These are phyloP conservation scores for Dysphania ambrosioides DNA, from an alignment of 148 eudicot species.

Conservation along the genomic window DNA sequence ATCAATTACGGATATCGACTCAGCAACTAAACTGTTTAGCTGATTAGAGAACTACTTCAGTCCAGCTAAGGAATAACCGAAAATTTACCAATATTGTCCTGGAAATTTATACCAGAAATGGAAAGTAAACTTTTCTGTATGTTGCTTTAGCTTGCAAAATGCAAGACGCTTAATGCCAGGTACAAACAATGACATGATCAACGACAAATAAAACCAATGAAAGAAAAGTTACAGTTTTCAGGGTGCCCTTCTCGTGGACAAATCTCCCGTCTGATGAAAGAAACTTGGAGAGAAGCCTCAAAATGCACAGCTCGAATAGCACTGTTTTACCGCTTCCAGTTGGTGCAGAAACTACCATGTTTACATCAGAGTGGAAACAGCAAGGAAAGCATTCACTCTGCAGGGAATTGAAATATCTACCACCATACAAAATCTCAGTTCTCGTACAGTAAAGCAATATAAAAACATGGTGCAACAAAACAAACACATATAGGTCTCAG, in stretches of 20 bases:
- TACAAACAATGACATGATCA: background rate
- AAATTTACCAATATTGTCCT: background rate
- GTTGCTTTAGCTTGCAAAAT: no score
- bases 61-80: background rate
- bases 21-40: background rate
- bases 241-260: slow-evolving; percentile 68
- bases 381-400: slow-evolving; percentile 97
- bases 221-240: slow-evolving; percentile 63
- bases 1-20: background rate
- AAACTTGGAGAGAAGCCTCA: slow-evolving; percentile 89
- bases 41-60: background rate
- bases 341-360: slow-evolving; percentile 97
- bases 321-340: slow-evolving; percentile 99
- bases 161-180: background rate
- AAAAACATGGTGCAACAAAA: background rate
- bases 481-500: background rate
- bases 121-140: background rate
- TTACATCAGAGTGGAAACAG: slow-evolving; percentile 75
- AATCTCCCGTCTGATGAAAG: slow-evolving; percentile 76
- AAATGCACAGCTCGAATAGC: slow-evolving; percentile 90
- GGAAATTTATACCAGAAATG: background rate
- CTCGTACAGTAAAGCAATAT: background rate
- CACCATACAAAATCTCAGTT: slow-evolving; percentile 16
- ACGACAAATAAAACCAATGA: background rate
- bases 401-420: slow-evolving; percentile 91